Conservation (phyloP, 345 rosid genomes). For the Populus deltoides region DNA sequence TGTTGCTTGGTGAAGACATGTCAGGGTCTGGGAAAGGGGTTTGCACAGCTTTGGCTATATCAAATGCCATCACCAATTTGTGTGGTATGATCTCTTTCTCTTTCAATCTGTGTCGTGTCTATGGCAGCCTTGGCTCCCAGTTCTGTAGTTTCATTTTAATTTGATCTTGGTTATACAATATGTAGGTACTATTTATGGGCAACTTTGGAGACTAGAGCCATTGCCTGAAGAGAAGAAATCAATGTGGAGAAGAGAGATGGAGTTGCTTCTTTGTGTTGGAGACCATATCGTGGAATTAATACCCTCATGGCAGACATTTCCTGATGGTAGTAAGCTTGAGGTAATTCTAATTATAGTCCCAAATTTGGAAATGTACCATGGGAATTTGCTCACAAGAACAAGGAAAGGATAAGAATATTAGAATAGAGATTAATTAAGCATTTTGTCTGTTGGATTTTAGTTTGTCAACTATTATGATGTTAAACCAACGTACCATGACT, state of each 20-base stretch:
- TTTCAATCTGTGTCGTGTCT: neutral
- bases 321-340: conserved; percentile 95
- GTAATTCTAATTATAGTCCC: conserved; percentile 31
- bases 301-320: conserved; percentile 93
- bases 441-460: neutral
- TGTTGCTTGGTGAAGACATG: conserved; percentile 98
- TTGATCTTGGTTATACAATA: neutral
- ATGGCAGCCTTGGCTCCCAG: neutral
- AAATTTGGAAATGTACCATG: neutral
- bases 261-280: conserved; percentile 87
- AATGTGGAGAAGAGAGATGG: conserved; percentile 98
- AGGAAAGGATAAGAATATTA: neutral
- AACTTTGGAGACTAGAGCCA: conserved; percentile 96
- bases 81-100: conserved; percentile 55
- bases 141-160: conserved; percentile 4
- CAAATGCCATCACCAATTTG: conserved; percentile 92
- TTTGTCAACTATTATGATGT: neutral
- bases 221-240: conserved; percentile 72
- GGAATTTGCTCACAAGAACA: neutral
- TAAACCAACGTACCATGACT: neutral
- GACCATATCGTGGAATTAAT: conserved; percentile 92
- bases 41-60: conserved; percentile 86
- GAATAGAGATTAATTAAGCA: neutral
- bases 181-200: conserved; percentile 85
- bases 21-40: conserved; percentile 98